Base-by-base conservation (phyloP, 495 filamentous ascomycete species). In the Sphaerosporella brunnea region DNA sequence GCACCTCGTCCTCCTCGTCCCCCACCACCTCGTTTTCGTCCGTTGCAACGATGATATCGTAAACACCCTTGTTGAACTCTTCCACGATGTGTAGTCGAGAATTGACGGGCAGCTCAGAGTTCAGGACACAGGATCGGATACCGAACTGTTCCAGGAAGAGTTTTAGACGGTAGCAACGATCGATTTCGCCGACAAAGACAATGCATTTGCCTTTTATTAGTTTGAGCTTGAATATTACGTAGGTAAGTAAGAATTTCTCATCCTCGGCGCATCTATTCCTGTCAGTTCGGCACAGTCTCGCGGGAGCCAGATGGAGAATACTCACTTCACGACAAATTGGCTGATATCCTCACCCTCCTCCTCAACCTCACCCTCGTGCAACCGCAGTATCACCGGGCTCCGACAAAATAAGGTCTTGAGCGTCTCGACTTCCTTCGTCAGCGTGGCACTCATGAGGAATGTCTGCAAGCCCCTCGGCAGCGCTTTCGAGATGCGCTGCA, bases 81-180 rank as follows among this genome's bases (percentile, higher is more conserved):
- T 99, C 79, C 8, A 99, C 86, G 23, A 93, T 82, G 65, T 96
- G 90, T 36, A 95, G 74, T 16, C 90, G 72, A 4, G 82, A 86
- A 52, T 93, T 93, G 51, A 95, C 79, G 2, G 90, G 90, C 15
- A 99, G 65, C 59, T 99, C 86, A 3, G 84, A 90, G 63, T 99
- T 99, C 26, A 99, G 68, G 10, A 99, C 79, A 63, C 88, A 95
- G 61, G 80, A 84, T 62, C 81, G 81, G 59, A 93, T 84, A 20
- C 84, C 85, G 54, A 99, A 96, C 57, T 96, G 92, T 62, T 96
- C 92, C 11, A 99, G 73, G 61, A 90, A 96, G 8, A 99, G 72
- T 65, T 95, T 96, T 24, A 96, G 67, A 23, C 92, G 74, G 64
- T 99, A 99, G 54, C 82, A 86, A 47, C 90, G 73, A 61, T 96